Conservation (phyloP, 345 rosid species). For the Eucalyptus marginata region DNA sequence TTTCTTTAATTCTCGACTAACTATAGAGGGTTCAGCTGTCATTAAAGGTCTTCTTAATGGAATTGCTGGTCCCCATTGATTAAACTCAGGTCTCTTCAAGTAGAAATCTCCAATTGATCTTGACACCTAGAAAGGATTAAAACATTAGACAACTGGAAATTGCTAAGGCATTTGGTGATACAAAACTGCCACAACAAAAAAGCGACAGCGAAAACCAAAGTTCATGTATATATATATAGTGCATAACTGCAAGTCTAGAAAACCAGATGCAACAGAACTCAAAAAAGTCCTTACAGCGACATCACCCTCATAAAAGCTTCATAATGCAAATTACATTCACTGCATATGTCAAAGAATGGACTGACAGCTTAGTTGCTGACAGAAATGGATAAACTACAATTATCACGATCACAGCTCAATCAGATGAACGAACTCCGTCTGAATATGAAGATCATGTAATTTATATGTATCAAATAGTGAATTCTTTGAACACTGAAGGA, state of each 20-base stretch:
- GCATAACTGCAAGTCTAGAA: neutral
- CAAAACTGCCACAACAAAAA: neutral
- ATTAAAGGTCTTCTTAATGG: neutral
- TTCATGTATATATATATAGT: neutral
- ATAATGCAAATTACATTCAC: neutral
- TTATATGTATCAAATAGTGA: neutral
- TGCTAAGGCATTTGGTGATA: neutral
- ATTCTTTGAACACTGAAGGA: neutral
- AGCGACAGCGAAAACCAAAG: neutral
- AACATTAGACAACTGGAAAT: neutral
- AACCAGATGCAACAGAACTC: neutral
- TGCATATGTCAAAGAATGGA: neutral
- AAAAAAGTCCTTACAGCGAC: neutral
- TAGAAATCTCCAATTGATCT: slow-evolving; percentile 6
- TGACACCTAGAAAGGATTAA: neutral
- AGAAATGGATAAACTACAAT: neutral
- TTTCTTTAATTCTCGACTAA: neutral
- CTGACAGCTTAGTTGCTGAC: neutral
- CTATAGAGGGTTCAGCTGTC: slow-evolving; percentile 2
- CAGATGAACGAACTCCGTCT: neutral
- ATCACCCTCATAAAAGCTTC: neutral
- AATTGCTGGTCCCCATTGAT: neutral
- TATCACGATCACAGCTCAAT: neutral
- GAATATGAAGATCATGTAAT: neutral
- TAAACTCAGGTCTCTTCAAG: slow-evolving; percentile 2